A percentile compares a stretch with the other conserved stretches of the same genome.
These are phyloP conservation scores for Aureococcus anophagefferens DNA, from an alignment of 108 stramenopile genomes.

Conservation along the genomic window DNA sequence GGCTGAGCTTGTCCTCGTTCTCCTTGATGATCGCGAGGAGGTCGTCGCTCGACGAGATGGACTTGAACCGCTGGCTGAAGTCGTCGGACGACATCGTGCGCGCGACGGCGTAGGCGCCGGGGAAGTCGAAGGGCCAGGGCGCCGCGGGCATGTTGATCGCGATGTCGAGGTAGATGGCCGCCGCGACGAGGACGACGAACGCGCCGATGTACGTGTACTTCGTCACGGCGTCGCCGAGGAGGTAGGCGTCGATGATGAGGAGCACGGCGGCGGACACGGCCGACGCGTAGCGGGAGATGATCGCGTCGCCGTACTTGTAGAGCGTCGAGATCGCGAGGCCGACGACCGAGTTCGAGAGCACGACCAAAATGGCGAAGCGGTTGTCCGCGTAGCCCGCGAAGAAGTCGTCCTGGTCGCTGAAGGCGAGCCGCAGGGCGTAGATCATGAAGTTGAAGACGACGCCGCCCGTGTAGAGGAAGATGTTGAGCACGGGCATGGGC, in stretches of 20 bases:
- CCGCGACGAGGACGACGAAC: neutral
- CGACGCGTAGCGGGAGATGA: neutral
- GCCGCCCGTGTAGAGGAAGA: neutral
- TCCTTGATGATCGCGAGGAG: too few species aligned
- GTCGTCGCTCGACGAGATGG: too few species aligned
- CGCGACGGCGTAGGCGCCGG: neutral
- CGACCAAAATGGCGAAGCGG: neutral
- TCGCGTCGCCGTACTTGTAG: neutral
- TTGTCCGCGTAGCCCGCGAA: neutral
- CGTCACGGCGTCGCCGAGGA: neutral
- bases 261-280: neutral
- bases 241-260: neutral
- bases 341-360: neutral
- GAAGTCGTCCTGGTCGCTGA: neutral
- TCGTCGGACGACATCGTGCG: neutral
- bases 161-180: neutral
- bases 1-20: too few species aligned
- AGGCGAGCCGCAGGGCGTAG: neutral
- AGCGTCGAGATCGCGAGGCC: neutral
- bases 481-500: neutral
- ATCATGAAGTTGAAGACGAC: neutral
- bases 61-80: neutral
- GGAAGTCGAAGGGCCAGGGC: neutral
- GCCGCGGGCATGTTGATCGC: neutral
- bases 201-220: neutral